These are phyloP conservation scores for Adansonia rubrostipa DNA, from an alignment of 441 rosid genomes.

Conservation along the genomic window DNA sequence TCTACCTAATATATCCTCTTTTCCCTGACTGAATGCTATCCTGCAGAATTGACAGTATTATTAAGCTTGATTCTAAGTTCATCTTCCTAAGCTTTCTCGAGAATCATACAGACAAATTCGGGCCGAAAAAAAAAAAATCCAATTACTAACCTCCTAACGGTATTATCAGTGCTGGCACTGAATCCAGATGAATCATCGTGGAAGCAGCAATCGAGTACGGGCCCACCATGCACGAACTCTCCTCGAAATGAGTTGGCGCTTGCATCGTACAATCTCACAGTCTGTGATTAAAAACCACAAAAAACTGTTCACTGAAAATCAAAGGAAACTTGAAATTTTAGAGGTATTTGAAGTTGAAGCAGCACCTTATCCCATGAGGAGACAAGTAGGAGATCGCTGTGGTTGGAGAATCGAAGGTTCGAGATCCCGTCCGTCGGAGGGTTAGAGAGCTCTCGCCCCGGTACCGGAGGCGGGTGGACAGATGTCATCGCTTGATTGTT, in stretches of 20 bases:
- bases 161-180: constrained; percentile 75
- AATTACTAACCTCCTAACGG: constrained; percentile 72
- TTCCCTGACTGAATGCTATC: constrained; percentile 76
- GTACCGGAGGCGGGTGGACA: constrained; percentile 57
- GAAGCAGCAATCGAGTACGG: constrained; percentile 97
- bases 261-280: constrained; percentile 85
- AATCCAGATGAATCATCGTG: constrained; percentile 98
- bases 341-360: constrained; percentile 9
- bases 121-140: neutral
- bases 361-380: constrained; percentile 98
- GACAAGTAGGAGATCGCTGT: constrained; percentile 93
- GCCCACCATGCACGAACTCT: constrained; percentile 89
- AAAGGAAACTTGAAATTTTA: neutral
- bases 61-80: constrained; percentile 13
- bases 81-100: constrained; percentile 17
- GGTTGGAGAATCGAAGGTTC: constrained; percentile 92
- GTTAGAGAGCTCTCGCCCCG: constrained; percentile 80
- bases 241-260: constrained; percentile 74
- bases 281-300: constrained; percentile 37
- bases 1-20: constrained; percentile 89
- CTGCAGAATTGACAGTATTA: constrained; percentile 47
- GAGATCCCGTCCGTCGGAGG: constrained; percentile 94
- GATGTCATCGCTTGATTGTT: constrained; percentile 45
- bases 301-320: neutral
- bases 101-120: neutral